phyloP scores from a whole-genome alignment of 2,329 filamentous ascomycete genomes.

The Botrytis aclada region DNA sequence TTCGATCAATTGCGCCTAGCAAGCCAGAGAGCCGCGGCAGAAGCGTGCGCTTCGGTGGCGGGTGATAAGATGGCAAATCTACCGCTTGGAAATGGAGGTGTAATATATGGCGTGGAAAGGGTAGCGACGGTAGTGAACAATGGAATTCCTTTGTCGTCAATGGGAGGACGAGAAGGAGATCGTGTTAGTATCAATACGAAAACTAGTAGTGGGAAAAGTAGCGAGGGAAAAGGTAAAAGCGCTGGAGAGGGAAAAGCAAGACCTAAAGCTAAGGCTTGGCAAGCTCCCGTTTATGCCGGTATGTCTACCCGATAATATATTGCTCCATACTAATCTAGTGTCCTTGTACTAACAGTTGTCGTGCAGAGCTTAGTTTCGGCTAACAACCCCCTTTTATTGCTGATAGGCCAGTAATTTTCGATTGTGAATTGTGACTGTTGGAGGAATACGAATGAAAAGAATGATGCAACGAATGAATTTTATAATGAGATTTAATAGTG shows the following conservation, averaged over 20 bases:
- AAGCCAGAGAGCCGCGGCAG: conserved; percentile 34
- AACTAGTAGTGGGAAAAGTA: conserved; percentile 30
- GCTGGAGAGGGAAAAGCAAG: conserved; percentile 33
- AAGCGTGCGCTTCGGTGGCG: conserved; percentile 34
- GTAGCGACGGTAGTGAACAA: conserved; percentile 21
- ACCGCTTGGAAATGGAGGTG: conserved; percentile 25
- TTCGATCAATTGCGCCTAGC: conserved; percentile 34
- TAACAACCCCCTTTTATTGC: not conserved
- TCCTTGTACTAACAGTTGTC: not conserved
- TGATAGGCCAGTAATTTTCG: not conserved
- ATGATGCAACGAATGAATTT: not conserved
- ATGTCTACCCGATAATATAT: conserved; percentile 9
- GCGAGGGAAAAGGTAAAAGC: conserved; percentile 32
- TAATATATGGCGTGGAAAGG: conserved; percentile 32
- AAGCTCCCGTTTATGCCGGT: conserved; percentile 43
- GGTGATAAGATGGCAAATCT: conserved; percentile 17
- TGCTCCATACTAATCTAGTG: not conserved
- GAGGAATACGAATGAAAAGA: not conserved
- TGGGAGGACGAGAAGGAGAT: conserved; percentile 22
- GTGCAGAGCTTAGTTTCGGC: conserved; percentile 15
- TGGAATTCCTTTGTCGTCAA: conserved; percentile 13
- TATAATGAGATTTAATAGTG: not conserved
- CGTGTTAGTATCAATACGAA: conserved; percentile 29
- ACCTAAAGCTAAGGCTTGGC: conserved; percentile 43
- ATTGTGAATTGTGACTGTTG: not conserved